These are phyloP conservation scores for Aureobasidium mangrovei DNA, from an alignment of 2,329 filamentous ascomycete species.

Conservation along the genomic window DNA sequence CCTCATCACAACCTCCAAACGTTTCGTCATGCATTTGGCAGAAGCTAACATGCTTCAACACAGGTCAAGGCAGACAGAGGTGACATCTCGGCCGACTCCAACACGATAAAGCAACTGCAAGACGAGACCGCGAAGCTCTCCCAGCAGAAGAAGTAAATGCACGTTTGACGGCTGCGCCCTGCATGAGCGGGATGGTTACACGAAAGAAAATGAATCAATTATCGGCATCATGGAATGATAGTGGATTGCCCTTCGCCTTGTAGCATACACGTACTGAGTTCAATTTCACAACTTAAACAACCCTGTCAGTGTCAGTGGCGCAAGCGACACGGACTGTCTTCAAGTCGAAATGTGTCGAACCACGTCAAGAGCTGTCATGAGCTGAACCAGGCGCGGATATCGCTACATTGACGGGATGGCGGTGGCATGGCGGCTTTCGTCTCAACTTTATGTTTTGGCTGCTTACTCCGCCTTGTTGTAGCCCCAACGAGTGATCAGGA, in stretches of 20 bases:
- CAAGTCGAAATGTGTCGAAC: neutral
- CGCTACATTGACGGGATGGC: too few species aligned
- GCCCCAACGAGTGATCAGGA: neutral
- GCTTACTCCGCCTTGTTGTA: neutral
- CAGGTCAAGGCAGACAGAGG: conserved; percentile 31
- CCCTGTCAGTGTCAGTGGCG: neutral
- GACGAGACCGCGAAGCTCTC: conserved; percentile 27
- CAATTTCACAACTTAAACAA: neutral
- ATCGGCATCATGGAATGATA: neutral
- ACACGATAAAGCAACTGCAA: conserved; percentile 27
- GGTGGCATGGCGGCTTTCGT: neutral
- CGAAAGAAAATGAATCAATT: conserved; percentile 10
- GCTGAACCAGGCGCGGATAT: neutral
- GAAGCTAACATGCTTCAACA: neutral
- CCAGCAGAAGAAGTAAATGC: conserved; percentile 6
- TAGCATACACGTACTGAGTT: conserved; percentile 5
- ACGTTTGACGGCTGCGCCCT: neutral
- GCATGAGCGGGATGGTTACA: neutral
- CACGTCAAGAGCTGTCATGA: neutral
- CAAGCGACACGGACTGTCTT: neutral
- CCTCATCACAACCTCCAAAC: neutral
- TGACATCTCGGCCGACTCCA: conserved; percentile 23
- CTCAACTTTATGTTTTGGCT: neutral
- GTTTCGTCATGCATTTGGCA: neutral
- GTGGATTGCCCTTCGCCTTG: conserved; percentile 6